phyloP scores from a whole-genome alignment of 2,329 filamentous ascomycete species.

The Colletotrichum endophyticum region DNA sequence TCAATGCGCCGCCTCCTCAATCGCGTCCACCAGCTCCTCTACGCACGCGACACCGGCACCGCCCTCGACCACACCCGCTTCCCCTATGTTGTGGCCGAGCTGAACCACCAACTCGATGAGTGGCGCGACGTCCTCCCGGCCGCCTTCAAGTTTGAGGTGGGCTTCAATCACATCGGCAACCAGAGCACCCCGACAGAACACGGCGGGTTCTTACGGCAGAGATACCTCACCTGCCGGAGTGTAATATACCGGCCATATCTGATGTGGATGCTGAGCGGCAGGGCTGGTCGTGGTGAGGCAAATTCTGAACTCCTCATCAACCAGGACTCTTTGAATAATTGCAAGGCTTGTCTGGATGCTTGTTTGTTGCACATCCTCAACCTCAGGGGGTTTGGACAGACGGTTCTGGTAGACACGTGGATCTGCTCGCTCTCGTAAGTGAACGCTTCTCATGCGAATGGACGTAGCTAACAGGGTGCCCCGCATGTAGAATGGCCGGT shows the following conservation, averaged over 20 bases:
- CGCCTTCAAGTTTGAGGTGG: constrained; percentile 44
- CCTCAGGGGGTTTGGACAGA: constrained; percentile 51
- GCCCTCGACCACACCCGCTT: constrained; percentile 49
- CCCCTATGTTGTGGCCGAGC: constrained; percentile 51
- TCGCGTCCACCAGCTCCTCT: constrained; percentile 53
- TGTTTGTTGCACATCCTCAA: constrained; percentile 55
- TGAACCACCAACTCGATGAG: constrained; percentile 53
- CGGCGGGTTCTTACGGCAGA: constrained; percentile 52
- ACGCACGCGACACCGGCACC: constrained; percentile 49
- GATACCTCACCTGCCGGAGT: constrained; percentile 56
- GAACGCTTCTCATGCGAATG: neutral
- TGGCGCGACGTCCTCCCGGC: constrained; percentile 52
- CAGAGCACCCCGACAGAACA: constrained; percentile 40
- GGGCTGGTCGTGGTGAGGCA: constrained; percentile 27
- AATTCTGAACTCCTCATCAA: constrained; percentile 27
- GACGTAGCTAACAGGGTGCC: neutral
- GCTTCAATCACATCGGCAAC: constrained; percentile 22
- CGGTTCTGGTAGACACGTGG: constrained; percentile 58
- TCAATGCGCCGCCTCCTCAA: constrained; percentile 54
- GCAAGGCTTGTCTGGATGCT: constrained; percentile 50
- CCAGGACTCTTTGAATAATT: constrained; percentile 42
- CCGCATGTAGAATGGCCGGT: constrained; percentile 45
- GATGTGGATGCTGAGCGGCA: constrained; percentile 52
- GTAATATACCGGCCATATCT: constrained; percentile 59
- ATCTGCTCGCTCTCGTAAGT: constrained; percentile 58